phyloP scores from a whole-genome alignment of 139 green algal species.

The Mesotaenium endlicherianum region DNA sequence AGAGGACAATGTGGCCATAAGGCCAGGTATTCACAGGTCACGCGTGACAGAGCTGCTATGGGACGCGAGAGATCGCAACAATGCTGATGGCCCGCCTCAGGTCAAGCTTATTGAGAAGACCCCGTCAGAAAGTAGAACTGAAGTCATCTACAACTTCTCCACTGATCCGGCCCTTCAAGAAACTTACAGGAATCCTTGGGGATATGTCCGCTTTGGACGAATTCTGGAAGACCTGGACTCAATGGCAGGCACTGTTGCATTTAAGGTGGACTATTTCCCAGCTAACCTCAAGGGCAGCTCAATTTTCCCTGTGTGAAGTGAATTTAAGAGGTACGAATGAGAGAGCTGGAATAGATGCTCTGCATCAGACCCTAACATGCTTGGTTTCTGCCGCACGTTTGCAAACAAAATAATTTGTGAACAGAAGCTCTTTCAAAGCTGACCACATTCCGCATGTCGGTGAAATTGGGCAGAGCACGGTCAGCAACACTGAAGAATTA shows the following conservation, averaged over 20 bases:
- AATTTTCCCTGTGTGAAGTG: too few species aligned
- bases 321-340: too few species aligned
- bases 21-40: slow-evolving; percentile 7
- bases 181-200: slow-evolving; percentile 78
- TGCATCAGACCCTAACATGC: too few species aligned
- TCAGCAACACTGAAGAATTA: too few species aligned
- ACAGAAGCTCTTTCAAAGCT: too few species aligned
- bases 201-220: slow-evolving; percentile 66
- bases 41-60: slow-evolving; percentile 3
- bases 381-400: too few species aligned
- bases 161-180: slow-evolving; percentile 45
- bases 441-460: too few species aligned
- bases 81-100: neutral
- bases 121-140: neutral
- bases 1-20: too few species aligned
- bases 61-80: neutral
- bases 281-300: too few species aligned
- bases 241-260: slow-evolving; percentile 76
- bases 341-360: too few species aligned
- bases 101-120: slow-evolving; percentile 1
- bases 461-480: too few species aligned
- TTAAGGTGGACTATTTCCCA: neutral
- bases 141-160: slow-evolving; percentile 62
- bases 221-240: slow-evolving; percentile 84
- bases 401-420: too few species aligned